Base-by-base conservation (phyloP, 768 basidiomycete genomes). In the Gymnopilus dilepis region DNA sequence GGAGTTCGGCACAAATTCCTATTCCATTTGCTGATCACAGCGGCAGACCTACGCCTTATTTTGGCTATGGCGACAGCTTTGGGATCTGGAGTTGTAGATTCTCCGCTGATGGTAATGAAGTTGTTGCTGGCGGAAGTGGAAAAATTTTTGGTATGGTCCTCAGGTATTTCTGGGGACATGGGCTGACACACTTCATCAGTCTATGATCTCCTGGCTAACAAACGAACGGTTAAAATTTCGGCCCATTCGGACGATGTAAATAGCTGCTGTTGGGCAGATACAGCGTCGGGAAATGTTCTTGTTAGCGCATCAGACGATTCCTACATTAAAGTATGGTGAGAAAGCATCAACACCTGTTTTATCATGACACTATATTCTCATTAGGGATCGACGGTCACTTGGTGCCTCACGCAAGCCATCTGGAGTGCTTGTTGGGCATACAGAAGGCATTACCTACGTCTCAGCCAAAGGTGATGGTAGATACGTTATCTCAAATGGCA, bases 391-490 rank as follows among this genome's bases (percentile, higher is more conserved):
- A 31, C 82, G 84, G 41, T 86, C 84, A 22, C 70, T 86, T 37
- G 81, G 83, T 17, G 74, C 77, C 21, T 83, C 83, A 17, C 76
- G 79, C 48, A 94, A 91, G 67, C 95, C 97, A 8, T 95, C 95
- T 3, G 97, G 97, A 21, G 91, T 97, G 1, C 82, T 99, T 13
- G 88, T 97, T 42, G 97, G 97, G 0, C 97, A 99, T 65, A 97
- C 95, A 0, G 96, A 99, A 69, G 94, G 97, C 41, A 91, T 98
- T 59, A 95, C 97, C 5, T 93, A 94, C 65, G 95, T 97, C 13
- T 91, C 94, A 33, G 90, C 97, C 1, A 98, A 97, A 69, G 97
- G 97, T 5, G 97, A 99, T 70, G 97, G 97, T 8, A 88, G 97
- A 61, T 98, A 98, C 72, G 80, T 97, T 47, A 89, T 99, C 45